phyloP scores from a whole-genome alignment of 2,329 filamentous ascomycete species.

The Dryadomyces quercus-mongolicae region DNA sequence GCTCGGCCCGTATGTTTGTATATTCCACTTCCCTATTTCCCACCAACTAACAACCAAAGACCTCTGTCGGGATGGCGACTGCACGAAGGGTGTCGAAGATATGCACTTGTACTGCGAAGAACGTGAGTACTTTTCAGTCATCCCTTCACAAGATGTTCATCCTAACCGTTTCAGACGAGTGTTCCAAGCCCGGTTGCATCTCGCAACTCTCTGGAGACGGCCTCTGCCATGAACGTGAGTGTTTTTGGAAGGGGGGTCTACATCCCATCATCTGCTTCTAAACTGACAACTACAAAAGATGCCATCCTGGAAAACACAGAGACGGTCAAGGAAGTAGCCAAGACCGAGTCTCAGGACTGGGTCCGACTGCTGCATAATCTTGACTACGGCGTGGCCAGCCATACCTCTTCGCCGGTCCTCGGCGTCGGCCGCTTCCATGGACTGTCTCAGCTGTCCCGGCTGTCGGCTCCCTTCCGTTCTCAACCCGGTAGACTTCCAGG shows the following conservation, averaged over 20 bases:
- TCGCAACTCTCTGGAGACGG: neutral
- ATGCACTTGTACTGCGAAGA: constrained; percentile 6
- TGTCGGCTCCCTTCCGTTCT: too few relatives aligned
- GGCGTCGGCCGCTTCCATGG: neutral
- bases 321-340: neutral
- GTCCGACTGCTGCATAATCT: neutral
- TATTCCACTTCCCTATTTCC: neutral
- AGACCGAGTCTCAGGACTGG: neutral
- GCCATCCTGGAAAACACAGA: constrained; percentile 1
- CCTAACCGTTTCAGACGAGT: constrained; percentile 7
- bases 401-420: neutral
- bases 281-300: neutral
- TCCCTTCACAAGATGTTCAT: neutral
- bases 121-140: constrained; percentile 1
- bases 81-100: neutral
- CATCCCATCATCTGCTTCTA: too few relatives aligned
- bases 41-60: constrained; percentile 3
- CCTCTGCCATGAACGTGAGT: constrained; percentile 5
- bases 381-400: neutral
- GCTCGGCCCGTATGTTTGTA: constrained; percentile 6
- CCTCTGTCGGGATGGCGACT: constrained; percentile 3
- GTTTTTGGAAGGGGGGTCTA: too few relatives aligned
- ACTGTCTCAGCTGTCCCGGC: neutral
- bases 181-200: neutral
- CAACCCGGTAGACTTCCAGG: too few relatives aligned